Evolutionary conservation across 192 early-diverging fungal species (phyloP).

Genomic region (Backusella psychrophila): DNA sequence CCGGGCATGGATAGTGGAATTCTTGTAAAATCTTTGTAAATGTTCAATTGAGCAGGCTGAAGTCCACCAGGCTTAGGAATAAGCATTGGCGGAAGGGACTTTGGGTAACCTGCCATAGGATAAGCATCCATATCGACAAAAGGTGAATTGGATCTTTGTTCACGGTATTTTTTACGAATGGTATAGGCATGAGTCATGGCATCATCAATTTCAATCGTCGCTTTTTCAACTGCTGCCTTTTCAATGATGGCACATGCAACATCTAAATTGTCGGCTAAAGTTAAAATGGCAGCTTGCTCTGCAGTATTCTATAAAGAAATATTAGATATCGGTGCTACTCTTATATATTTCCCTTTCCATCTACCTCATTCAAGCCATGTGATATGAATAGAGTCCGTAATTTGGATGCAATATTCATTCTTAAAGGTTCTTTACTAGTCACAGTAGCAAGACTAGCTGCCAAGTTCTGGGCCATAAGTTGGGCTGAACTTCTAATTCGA

Average conservation of each 20-base stretch:
- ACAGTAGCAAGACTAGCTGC: constrained; percentile 73
- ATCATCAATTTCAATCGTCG: constrained; percentile 87
- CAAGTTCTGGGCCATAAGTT: constrained; percentile 92
- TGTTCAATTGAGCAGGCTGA: constrained; percentile 69
- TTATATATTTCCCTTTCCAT: not conserved
- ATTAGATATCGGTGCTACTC: not conserved
- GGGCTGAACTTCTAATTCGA: constrained; percentile 88
- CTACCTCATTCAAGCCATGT: constrained; percentile 74
- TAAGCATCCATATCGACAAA: constrained; percentile 85
- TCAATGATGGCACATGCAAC: constrained; percentile 92
- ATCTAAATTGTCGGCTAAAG: constrained; percentile 92
- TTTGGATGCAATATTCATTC: constrained; percentile 76
- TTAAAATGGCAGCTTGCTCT: constrained; percentile 80
- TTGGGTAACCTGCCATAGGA: constrained; percentile 73
- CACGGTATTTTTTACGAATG: constrained; percentile 85
- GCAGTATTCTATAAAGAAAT: constrained; percentile 52
- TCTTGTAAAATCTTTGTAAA: constrained; percentile 84
- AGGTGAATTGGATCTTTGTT: constrained; percentile 71
- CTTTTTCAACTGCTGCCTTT: constrained; percentile 93
- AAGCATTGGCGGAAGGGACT: constrained; percentile 82
- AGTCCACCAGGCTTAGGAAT: constrained; percentile 83
- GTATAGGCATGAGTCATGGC: constrained; percentile 62
- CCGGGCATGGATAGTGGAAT: constrained; percentile 28
- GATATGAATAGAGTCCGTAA: constrained; percentile 68
- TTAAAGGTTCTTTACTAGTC: constrained; percentile 90